Evolutionary conservation across 495 filamentous ascomycete species (phyloP), one percentile per base, ranked within the genome.

Genomic region (Aspergillus heteromorphus): DNA sequence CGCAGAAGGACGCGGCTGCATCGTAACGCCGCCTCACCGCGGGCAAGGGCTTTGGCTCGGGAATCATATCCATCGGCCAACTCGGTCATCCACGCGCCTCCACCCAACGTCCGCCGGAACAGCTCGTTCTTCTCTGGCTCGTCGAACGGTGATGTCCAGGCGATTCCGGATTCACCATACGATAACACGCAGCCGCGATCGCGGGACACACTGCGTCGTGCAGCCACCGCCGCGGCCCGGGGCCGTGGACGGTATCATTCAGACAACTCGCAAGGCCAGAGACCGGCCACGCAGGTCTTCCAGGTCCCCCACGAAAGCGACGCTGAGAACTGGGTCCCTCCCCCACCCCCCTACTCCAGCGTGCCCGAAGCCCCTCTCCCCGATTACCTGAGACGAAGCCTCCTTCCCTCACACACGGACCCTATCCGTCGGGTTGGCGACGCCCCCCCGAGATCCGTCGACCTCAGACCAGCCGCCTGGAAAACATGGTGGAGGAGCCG

Each of bases 311-410:
- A 95, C 68, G 89, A 95, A 67, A 91, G 87, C 55, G 88, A 95
- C 63, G 89, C 89, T 4, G 91, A 96, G 58, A 89, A 92, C 56
- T 96, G 91, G 91, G 88, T 92, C 6, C 88, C 91, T 19, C 91
- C 91, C 0, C 91, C 91, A n/a, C 91, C 91, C 11, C 88, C 90
- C 7, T 96, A 96, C 61, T 81, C 83, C 17, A 82, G 80, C 13
- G 83, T 90, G 13, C 75, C 87, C 27, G 85, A 88, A 6, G 75
- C 69, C 45, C 78, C 80, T 21, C 66, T 85, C 34, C 80, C 82
- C 43, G 79, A 82, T 10, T 70, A 79, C 50, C 69, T 84, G n/a
- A 64, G 65, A 31, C 58, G 65, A 36, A 62, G 65, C 3, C 62
- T 76, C 51, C 65, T 72, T 48, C 66, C 72, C 19, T 60, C 59